Percentiles rank a stretch among this genome's conserved stretches.
Conservation (phyloP, 768 basidiomycete genomes). For the Paxillus ammoniavirescens region DNA sequence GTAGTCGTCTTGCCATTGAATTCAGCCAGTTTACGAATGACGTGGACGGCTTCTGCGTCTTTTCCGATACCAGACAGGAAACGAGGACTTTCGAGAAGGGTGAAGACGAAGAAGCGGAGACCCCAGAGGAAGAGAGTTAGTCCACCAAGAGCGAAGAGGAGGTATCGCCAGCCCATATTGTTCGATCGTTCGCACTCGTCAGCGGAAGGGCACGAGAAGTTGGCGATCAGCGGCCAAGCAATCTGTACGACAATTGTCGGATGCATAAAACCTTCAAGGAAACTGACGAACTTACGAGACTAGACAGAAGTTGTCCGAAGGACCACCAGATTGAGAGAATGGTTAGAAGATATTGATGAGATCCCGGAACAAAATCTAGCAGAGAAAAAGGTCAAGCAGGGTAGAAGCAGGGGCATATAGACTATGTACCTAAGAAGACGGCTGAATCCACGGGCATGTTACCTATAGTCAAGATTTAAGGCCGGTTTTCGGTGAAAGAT, state of each 20-base stretch:
- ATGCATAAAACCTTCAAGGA: neutral
- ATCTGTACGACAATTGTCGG: slow-evolving; percentile 31
- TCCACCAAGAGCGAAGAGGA: slow-evolving; percentile 52
- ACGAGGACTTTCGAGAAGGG: slow-evolving; percentile 55
- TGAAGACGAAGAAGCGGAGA: slow-evolving; percentile 52
- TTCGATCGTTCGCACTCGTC: slow-evolving; percentile 37
- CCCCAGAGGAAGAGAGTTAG: slow-evolving; percentile 52
- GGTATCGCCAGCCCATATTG: slow-evolving; percentile 68
- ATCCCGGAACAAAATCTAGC: slow-evolving; percentile 49
- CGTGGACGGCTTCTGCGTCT: slow-evolving; percentile 49
- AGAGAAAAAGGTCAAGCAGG: slow-evolving; percentile 7
- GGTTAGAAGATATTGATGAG: slow-evolving; percentile 59
- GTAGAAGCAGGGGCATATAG: neutral
- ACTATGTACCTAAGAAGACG: slow-evolving; percentile 44
- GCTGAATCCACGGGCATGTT: slow-evolving; percentile 58
- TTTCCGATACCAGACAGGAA: slow-evolving; percentile 54
- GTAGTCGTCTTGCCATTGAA: slow-evolving; percentile 45
- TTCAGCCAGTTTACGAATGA: slow-evolving; percentile 47
- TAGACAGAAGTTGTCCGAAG: slow-evolving; percentile 51
- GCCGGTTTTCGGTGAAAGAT: neutral
- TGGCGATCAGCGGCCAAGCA: slow-evolving; percentile 59
- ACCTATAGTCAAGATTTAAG: slow-evolving; percentile 23
- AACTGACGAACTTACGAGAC: slow-evolving; percentile 34
- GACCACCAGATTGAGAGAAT: slow-evolving; percentile 61
- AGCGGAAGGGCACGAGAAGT: slow-evolving; percentile 46